Evolutionary conservation across 306 rosid genomes (phyloP), one percentile per base, ranked within the genome.

Genomic region (Sindora glabra): DNA sequence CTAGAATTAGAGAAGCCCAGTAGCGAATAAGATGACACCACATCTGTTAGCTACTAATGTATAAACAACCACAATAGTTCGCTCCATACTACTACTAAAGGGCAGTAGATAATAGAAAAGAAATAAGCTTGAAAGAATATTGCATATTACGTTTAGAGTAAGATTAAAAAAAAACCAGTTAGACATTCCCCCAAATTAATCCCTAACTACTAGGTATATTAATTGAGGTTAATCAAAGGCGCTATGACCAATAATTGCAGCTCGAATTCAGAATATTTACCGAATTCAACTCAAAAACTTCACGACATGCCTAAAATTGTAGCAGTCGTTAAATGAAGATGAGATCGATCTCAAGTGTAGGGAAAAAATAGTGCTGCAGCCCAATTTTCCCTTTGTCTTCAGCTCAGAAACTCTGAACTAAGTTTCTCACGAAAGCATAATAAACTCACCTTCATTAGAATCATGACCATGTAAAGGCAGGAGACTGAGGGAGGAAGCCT

Each of bases 381-480:
- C 34, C 8, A 29, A 29, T 29, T 29, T 29, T 29, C 8, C 8
- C 8, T 29, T 4, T 29, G 5, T 29, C 34, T 29, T 29, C n/a
- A n/a, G n/a, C n/a, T n/a, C n/a, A n/a, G n/a, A n/a, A n/a, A n/a
- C n/a, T n/a, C n/a, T n/a, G n/a, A n/a, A n/a, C n/a, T n/a, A n/a
- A n/a, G n/a, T n/a, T n/a, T n/a, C n/a, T n/a, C n/a, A n/a, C n/a
- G 5, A 29, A 29, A 9, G 8, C 2, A 4, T 6, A 29, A 1
- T 23, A 65, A 11, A 56, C 7, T 12, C 0, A 77, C 83, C 83
- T 73, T 77, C 83, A 15, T 2, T 59, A 8, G 83, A 68, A 29
- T 77, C 83, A 47, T 68, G 79, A 27, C 8, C 34, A 6, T 68
- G 83, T 39, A 59, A 52, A 15, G 82, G 82, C 34, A 68, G 40